These are phyloP conservation scores for Penicillium frequentans DNA, from an alignment of 2,329 filamentous ascomycete species.

Conservation along the genomic window DNA sequence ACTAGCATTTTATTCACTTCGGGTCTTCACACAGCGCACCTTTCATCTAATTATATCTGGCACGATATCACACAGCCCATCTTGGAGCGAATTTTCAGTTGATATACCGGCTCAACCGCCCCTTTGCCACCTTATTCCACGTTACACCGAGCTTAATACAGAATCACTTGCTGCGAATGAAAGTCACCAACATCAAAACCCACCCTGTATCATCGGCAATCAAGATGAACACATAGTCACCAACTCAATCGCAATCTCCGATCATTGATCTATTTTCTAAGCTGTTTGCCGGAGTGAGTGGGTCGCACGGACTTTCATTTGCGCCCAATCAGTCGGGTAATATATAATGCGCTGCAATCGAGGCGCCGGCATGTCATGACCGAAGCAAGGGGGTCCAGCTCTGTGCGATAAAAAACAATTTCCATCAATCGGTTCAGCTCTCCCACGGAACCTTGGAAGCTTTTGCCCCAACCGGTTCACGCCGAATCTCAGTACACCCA, in stretches of 20 bases:
- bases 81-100: no score
- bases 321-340: slow-evolving; percentile 37
- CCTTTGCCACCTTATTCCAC: no score
- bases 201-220: no score
- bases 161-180: no score
- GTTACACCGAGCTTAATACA: no score
- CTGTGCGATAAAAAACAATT: slow-evolving; percentile 20
- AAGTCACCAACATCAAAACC: no score
- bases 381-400: slow-evolving; percentile 41
- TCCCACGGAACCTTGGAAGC: not conserved
- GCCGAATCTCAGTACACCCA: slow-evolving; percentile 41
- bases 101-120: no score
- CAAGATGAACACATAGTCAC: no score
- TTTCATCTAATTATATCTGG: no score
- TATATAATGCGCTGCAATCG: slow-evolving; percentile 42
- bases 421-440: slow-evolving; percentile 22
- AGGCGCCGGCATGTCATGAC: slow-evolving; percentile 36
- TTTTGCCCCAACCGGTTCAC: slow-evolving; percentile 15
- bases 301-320: slow-evolving; percentile 34
- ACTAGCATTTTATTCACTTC: not conserved
- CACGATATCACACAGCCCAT: no score
- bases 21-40: not conserved
- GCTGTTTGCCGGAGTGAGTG: slow-evolving; percentile 41
- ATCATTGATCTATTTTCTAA: not conserved
- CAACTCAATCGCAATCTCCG: no score